A percentile compares a stretch with the other conserved stretches of the same genome.
phyloP scores from a whole-genome alignment of 2,329 filamentous ascomycete genomes.

The Botrytis byssoidea region DNA sequence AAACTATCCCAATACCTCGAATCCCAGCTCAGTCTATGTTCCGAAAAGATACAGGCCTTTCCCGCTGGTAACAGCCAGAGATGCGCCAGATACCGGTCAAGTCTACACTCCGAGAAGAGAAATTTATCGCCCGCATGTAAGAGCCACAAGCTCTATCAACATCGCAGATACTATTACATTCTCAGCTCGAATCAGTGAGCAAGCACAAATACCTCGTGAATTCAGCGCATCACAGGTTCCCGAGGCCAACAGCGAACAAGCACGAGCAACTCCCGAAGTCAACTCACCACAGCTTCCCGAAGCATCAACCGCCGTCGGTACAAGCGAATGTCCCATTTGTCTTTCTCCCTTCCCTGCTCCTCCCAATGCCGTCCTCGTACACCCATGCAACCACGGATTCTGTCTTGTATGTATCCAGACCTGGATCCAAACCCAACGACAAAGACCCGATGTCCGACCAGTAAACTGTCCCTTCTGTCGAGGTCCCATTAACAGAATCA shows the following conservation, averaged over 20 bases:
- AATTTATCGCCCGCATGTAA: not conserved
- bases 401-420: not conserved
- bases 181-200: not conserved
- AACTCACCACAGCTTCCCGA: not conserved
- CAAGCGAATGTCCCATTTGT: not conserved
- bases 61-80: not conserved
- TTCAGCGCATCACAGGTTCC: not conserved
- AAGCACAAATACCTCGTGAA: not conserved
- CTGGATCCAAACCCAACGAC: not conserved
- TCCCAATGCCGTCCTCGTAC: not conserved
- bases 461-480: not conserved
- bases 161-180: not conserved
- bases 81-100: not conserved
- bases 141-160: not conserved
- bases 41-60: not conserved
- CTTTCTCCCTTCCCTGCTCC: not conserved
- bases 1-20: not conserved
- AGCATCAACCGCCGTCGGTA: not conserved
- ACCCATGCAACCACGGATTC: constrained; percentile 1
- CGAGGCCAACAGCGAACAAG: not conserved
- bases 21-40: not conserved
- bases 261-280: not conserved
- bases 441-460: not conserved
- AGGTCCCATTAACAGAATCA: not conserved
- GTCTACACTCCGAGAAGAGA: not conserved